Conservation (phyloP, 495 filamentous ascomycete genomes). For the Hyphodiscus hymeniophilus region DNA sequence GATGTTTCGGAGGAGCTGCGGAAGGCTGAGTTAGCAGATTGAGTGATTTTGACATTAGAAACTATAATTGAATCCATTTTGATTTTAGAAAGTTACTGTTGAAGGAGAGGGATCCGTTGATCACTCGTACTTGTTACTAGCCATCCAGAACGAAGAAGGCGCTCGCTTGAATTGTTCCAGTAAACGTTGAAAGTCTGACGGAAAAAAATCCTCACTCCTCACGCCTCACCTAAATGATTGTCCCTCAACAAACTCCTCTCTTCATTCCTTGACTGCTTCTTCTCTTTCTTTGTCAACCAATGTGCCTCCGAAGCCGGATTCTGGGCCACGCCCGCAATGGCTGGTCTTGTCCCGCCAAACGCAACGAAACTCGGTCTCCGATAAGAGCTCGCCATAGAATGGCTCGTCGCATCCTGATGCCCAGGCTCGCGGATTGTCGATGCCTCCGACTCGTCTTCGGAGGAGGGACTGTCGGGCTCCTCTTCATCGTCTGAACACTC, state of each 20-base stretch:
- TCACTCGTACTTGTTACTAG: too few relatives aligned
- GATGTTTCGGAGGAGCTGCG: slow-evolving; percentile 50
- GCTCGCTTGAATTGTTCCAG: too few relatives aligned
- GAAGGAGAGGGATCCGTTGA: too few relatives aligned
- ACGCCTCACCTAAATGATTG: slow-evolving; percentile 48
- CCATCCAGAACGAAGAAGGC: too few relatives aligned
- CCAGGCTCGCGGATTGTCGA: slow-evolving; percentile 38
- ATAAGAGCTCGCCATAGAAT: slow-evolving; percentile 62
- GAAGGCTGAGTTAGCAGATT: too few relatives aligned
- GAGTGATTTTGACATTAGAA: too few relatives aligned
- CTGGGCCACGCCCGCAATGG: too few relatives aligned
- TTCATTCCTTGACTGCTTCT: slow-evolving; percentile 37
- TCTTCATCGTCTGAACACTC: slow-evolving; percentile 34
- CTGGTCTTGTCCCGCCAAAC: slow-evolving; percentile 45
- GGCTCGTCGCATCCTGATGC: slow-evolving; percentile 25
- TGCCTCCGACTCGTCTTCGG: slow-evolving; percentile 29
- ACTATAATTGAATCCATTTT: too few relatives aligned
- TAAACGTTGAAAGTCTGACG: too few relatives aligned
- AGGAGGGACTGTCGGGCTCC: slow-evolving; percentile 19
- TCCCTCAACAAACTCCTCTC: slow-evolving; percentile 71
- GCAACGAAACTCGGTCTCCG: slow-evolving; percentile 58
- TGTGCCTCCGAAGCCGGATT: slow-evolving; percentile 36
- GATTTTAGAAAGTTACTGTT: too few relatives aligned
- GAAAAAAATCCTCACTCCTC: too few relatives aligned
- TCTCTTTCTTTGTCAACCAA: slow-evolving; percentile 50